Base-by-base conservation (phyloP, 208 protist species). In the Porcisia hertigi region DNA sequence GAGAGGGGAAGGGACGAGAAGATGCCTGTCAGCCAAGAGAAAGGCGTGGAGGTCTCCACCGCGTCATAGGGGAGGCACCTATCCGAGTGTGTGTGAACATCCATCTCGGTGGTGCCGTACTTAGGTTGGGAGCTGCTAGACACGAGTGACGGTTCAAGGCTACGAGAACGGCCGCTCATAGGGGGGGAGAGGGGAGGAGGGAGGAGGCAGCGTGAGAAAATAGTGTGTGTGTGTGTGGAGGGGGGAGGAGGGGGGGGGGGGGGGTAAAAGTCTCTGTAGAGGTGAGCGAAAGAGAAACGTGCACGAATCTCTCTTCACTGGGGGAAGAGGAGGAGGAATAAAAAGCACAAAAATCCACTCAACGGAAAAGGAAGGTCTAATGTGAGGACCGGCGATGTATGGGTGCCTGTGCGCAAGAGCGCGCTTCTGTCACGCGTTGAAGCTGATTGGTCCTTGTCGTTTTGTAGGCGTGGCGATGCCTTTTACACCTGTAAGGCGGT, bases 31-130 rank as follows among this genome's bases (percentile, higher is more conserved):
- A 25, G 20, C 43, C 7, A 30, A 5, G 43, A 45, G 11, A n/a
- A n/a, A 25, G 64, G 5, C 12, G 14, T 11, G 64, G 36, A 6
- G 25, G 64, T 4, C 64, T 69, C 12, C 11, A 9, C n/a, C 41
- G 39, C 20, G 41, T n/a, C n/a, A 36, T 14, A 12, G 8, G 43
- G 64, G 16, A 49, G 23, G 23, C 18, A 43, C n/a, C 25, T 43
- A 53, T 53, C 64, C 11, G 43, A 41, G n/a, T 65, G 34, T 12
- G 4, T 43, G 34, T 18, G 20, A 0, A 20, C 3, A 25, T 25
- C 5, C 1, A 25, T 79, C 80, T 88, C 11, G 14, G 3, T 25
- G 30, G 39, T 12, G 52, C 52, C 41, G 49, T 72, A 30, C 49
- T 16, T 16, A 18, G 47, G 49, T 16, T 12, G 60, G n/a, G 36